Percentiles rank a stretch among this genome's conserved stretches.
These are phyloP conservation scores for Suhomyces emberorum DNA, from an alignment of 805 yeast species.

Conservation along the genomic window DNA sequence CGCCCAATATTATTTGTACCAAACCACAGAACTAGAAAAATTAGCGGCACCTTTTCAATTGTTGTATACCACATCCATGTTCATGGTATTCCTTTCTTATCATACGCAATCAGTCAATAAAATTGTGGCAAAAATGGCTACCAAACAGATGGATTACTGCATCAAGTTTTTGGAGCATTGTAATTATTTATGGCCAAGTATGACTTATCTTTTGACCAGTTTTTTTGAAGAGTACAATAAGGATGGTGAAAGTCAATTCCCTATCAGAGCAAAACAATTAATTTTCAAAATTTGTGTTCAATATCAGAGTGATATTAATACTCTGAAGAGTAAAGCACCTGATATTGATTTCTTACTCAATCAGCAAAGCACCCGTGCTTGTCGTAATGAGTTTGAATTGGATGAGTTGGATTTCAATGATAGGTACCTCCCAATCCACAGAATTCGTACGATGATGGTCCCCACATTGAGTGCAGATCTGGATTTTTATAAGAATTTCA, in stretches of 20 bases:
- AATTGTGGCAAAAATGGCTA: constrained; percentile 10
- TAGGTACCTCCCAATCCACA: constrained; percentile 1
- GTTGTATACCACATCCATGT: constrained; percentile 7
- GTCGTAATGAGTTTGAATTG: constrained; percentile 4
- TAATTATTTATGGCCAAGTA: constrained; percentile 11
- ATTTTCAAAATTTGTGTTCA: background rate
- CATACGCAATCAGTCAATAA: constrained; percentile 8
- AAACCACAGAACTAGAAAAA: background rate
- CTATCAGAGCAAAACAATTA: constrained; percentile 4
- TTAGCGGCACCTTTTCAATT: constrained; percentile 5
- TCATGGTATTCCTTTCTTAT: constrained; percentile 9
- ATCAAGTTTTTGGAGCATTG: constrained; percentile 5
- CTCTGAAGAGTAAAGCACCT: constrained; percentile 4
- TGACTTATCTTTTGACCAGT: constrained; percentile 6
- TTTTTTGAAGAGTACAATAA: constrained; percentile 4
- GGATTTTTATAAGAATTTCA: constrained; percentile 5
- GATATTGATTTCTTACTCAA: constrained; percentile 12
- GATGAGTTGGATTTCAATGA: background rate
- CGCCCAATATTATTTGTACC: constrained; percentile 4
- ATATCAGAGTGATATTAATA: background rate
- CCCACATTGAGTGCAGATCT: constrained; percentile 3
- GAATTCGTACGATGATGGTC: constrained; percentile 4
- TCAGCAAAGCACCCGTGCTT: background rate
- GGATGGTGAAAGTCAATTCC: constrained; percentile 3
- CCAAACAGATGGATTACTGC: constrained; percentile 7